Base-by-base conservation (phyloP, 192 early-diverging fungal genomes). In the Coemansia biformis region DNA sequence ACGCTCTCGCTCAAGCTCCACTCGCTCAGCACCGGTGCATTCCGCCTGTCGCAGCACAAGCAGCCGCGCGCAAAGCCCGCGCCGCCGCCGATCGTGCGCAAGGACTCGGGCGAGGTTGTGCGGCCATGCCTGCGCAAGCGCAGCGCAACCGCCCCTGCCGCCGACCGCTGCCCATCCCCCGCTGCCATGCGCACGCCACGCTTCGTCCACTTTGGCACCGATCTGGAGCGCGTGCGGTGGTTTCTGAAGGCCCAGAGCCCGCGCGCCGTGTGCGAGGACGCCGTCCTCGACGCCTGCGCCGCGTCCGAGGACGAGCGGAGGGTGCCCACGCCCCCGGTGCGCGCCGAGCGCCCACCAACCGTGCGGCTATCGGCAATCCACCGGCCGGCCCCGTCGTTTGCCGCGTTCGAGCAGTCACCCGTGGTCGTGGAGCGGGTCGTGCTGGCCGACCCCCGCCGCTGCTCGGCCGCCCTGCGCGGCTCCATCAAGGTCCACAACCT, bases 401-500 rank as follows among this genome's bases (percentile, higher is more conserved):
- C 63, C 4, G 28, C 73, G 11, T 81, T 64, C 39, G 78, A 78
- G 58, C 39, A 49, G 43, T 42, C 48, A 13, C 67, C 78, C 8
- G 71, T 89, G 9, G 63, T 73, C 12, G 62, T 90, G 16, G 85
- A 89, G 56, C 65, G 52, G 14, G 51, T 85, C 6, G 43, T 61
- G 54, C 47, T 81, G 43, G 52, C 59, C 2, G 59, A 77, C 48
- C 76, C 75, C 56, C 78, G 81, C 46, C 51, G 43, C 29, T 32
- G 55, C 16, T 51, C 62, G 10, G 48, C 78, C 1, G 46, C 65
- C 17, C 58, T 91, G 13, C 52, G 72, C 26, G 89, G 86, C 51
- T 79, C 73, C 8, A 59, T 93, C 32, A 70, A 86, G 43, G 88
- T 92, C 7, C 81, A 84, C 41, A 97, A 97, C 66, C 53, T 94